These are phyloP conservation scores for Penicillium sp. DNA, from an alignment of 2,329 filamentous ascomycete species.

Conservation along the genomic window DNA sequence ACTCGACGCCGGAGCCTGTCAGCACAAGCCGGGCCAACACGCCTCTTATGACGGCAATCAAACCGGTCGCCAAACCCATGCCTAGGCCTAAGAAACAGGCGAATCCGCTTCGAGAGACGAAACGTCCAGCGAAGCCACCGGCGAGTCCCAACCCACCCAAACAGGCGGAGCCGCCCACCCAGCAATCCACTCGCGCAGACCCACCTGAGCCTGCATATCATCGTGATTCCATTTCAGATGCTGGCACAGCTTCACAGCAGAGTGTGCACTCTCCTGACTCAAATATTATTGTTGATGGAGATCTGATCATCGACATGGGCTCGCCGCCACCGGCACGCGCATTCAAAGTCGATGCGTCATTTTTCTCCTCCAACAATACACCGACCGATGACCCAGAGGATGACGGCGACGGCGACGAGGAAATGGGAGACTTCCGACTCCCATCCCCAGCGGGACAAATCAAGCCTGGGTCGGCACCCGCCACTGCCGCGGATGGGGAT, in stretches of 20 bases:
- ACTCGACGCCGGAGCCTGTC: conserved; percentile 37
- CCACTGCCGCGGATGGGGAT: conserved; percentile 21
- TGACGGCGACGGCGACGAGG: conserved; percentile 40
- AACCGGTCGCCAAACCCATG: conserved; percentile 27
- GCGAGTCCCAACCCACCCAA: conserved; percentile 17
- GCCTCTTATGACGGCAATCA: conserved; percentile 31
- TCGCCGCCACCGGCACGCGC: conserved; percentile 43
- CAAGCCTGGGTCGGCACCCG: conserved; percentile 12
- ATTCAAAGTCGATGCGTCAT: conserved; percentile 41
- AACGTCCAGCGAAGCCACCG: conserved; percentile 19
- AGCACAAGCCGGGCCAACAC: conserved; percentile 34
- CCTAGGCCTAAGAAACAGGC: conserved; percentile 29
- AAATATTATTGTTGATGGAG: conserved; percentile 48
- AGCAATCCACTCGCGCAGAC: conserved; percentile 23
- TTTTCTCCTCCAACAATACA: conserved; percentile 44
- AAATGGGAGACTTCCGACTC: conserved; percentile 38
- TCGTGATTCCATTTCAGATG: conserved; percentile 33
- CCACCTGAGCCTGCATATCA: conserved; percentile 24
- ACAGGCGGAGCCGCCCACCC: conserved; percentile 21
- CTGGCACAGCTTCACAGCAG: conserved; percentile 31
- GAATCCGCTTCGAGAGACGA: conserved; percentile 36
- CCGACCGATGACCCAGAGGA: conserved; percentile 36
- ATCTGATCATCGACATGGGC: conserved; percentile 50
- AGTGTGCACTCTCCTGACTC: conserved; percentile 35
- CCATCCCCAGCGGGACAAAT: conserved; percentile 36